A percentile compares a stretch with the other conserved stretches of the same genome.
Conservation (phyloP, 345 rosid genomes). For the Melaleuca quinquenervia region DNA sequence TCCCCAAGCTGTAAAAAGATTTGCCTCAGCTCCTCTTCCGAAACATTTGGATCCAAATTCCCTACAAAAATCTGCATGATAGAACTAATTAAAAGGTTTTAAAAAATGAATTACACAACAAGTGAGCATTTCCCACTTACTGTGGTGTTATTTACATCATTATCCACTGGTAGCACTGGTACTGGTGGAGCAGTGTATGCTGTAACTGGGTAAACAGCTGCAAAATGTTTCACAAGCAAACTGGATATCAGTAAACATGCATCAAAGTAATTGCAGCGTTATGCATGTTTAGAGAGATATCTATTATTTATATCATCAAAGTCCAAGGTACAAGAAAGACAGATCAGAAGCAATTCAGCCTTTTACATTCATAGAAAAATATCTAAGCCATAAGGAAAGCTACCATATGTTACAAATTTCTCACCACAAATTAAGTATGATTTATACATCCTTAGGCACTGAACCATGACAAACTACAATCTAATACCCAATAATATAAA, state of each 20-base stretch:
- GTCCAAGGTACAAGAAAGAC: not conserved
- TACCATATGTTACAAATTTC: not conserved
- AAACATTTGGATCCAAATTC: slow-evolving; percentile 71
- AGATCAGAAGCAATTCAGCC: not conserved
- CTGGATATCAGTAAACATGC: not conserved
- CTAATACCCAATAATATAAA: not conserved
- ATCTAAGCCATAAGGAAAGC: not conserved
- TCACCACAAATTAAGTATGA: not conserved
- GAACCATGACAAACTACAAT: not conserved
- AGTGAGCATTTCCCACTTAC: slow-evolving; percentile 30
- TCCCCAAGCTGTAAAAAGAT: slow-evolving; percentile 69
- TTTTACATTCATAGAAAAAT: not conserved
- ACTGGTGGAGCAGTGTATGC: slow-evolving; percentile 58
- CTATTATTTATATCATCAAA: not conserved
- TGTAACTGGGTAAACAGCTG: slow-evolving; percentile 56
- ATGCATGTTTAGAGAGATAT: not conserved
- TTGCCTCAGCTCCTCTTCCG: slow-evolving; percentile 83
- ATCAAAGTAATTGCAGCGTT: not conserved
- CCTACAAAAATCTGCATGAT: slow-evolving; percentile 57
- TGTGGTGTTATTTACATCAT: slow-evolving; percentile 69
- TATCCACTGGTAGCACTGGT: slow-evolving; percentile 54
- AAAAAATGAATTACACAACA: not conserved
- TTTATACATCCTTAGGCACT: not conserved
- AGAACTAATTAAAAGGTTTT: not conserved
- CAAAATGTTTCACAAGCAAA: slow-evolving; percentile 1